Conservation (phyloP, 2,329 filamentous ascomycete genomes). For the Aureobasidium leucospermi region DNA sequence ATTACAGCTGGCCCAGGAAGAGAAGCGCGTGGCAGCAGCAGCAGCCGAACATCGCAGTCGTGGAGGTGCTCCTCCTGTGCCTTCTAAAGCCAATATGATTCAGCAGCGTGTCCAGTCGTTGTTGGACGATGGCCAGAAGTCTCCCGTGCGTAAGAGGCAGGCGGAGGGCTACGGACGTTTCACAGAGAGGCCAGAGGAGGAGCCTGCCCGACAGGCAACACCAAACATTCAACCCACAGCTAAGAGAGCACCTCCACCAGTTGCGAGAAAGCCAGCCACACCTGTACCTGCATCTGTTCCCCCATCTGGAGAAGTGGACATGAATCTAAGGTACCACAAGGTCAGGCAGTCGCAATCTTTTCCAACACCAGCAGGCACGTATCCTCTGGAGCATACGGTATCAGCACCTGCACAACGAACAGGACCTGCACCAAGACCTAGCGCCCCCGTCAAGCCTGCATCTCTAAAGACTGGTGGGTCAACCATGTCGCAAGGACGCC, state of each 20-base stretch:
- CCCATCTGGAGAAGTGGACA: constrained; percentile 18
- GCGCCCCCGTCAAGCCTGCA: constrained; percentile 54
- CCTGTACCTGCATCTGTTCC: background rate
- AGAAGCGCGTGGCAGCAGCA: constrained; percentile 79
- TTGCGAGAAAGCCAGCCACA: constrained; percentile 22
- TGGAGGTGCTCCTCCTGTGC: constrained; percentile 54
- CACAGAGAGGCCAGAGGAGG: constrained; percentile 45
- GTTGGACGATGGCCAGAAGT: constrained; percentile 62
- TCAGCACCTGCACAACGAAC: constrained; percentile 16
- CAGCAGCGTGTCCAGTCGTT: constrained; percentile 85
- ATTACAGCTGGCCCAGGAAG: constrained; percentile 72
- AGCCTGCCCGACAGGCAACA: background rate
- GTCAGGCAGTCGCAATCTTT: constrained; percentile 17
- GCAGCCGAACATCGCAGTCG: constrained; percentile 81
- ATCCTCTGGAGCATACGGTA: constrained; percentile 14
- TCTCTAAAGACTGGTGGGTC: constrained; percentile 44
- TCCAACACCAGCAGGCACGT: background rate
- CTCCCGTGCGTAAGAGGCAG: constrained; percentile 58
- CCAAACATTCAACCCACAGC: background rate
- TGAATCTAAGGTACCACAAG: constrained; percentile 15
- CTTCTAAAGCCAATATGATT: constrained; percentile 69
- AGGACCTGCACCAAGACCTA: constrained; percentile 36
- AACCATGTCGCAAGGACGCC: constrained; percentile 14
- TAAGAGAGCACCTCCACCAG: constrained; percentile 17
- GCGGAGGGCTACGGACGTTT: constrained; percentile 87